phyloP scores from a whole-genome alignment of 2,329 filamentous ascomycete species.

The Lojkania enalia region DNA sequence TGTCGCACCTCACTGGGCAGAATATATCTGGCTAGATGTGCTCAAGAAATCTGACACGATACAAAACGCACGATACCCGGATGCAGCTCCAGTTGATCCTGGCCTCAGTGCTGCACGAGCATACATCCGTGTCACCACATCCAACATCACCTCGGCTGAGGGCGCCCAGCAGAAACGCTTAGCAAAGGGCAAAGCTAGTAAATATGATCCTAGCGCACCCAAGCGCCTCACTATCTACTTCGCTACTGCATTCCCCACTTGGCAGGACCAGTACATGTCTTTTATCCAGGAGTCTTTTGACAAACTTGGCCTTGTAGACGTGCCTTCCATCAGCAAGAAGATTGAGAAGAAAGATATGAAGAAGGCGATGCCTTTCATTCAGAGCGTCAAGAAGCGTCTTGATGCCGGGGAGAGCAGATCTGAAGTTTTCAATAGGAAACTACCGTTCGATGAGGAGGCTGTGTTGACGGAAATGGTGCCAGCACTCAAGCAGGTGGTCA shows the following conservation, averaged over 20 bases:
- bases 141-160: slow-evolving; percentile 85
- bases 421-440: slow-evolving; percentile 77
- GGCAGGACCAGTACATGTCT: slow-evolving; percentile 73
- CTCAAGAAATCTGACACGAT: slow-evolving; percentile 75
- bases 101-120: slow-evolving; percentile 75
- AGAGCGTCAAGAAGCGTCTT: slow-evolving; percentile 81
- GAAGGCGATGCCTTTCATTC: slow-evolving; percentile 97
- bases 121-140: slow-evolving; percentile 75
- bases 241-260: slow-evolving; percentile 77
- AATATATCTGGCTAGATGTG: slow-evolving; percentile 92
- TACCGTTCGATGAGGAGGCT: slow-evolving; percentile 82
- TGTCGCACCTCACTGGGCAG: slow-evolving; percentile 90
- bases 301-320: slow-evolving; percentile 76
- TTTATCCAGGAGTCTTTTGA: slow-evolving; percentile 32
- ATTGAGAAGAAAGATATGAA: slow-evolving; percentile 91
- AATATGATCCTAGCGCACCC: slow-evolving; percentile 86
- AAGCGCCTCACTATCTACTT: slow-evolving; percentile 90
- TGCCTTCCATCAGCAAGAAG: slow-evolving; percentile 77
- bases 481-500: slow-evolving; percentile 75
- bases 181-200: slow-evolving; percentile 83
- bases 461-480: slow-evolving; percentile 78
- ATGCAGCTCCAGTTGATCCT: slow-evolving; percentile 66
- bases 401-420: slow-evolving; percentile 66
- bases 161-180: slow-evolving; percentile 83
- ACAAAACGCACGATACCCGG: slow-evolving; percentile 77